A percentile compares a stretch with the other conserved stretches of the same genome.
Conservation (phyloP, 2,329 filamentous ascomycete genomes). For the Grosmannia serpens region DNA sequence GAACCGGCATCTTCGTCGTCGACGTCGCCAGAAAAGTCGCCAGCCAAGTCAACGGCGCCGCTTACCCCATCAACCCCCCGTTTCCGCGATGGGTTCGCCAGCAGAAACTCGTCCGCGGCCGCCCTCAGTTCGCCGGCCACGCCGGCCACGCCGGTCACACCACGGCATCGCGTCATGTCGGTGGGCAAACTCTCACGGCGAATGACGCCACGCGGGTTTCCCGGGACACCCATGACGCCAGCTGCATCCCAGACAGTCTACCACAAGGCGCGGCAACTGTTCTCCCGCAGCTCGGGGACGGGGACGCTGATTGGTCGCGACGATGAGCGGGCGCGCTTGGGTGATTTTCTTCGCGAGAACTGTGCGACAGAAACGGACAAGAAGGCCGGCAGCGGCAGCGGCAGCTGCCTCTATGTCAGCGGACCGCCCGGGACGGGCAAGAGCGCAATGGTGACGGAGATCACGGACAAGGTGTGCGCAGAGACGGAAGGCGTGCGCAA, state of each 20-base stretch:
- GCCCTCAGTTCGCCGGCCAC: slow-evolving; percentile 20
- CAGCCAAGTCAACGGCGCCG: slow-evolving; percentile 28
- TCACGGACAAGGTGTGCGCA: slow-evolving; percentile 49
- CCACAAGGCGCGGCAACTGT: slow-evolving; percentile 75
- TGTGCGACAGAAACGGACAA: background rate
- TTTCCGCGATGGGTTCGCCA: slow-evolving; percentile 56
- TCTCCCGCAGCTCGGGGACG: slow-evolving; percentile 66
- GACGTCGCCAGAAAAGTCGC: slow-evolving; percentile 2
- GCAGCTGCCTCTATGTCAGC: slow-evolving; percentile 86
- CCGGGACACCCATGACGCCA: slow-evolving; percentile 35
- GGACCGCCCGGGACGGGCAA: slow-evolving; percentile 95
- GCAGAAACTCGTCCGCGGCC: background rate
- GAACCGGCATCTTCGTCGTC: background rate
- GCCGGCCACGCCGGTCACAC: slow-evolving; percentile 57
- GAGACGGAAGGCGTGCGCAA: slow-evolving; percentile 46
- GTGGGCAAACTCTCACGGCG: slow-evolving; percentile 65
- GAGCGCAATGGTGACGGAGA: slow-evolving; percentile 80
- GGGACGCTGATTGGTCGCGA: slow-evolving; percentile 71
- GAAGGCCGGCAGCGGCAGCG: slow-evolving; percentile 23
- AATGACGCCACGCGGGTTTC: slow-evolving; percentile 50
- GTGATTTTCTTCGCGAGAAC: slow-evolving; percentile 48
- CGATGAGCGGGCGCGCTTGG: slow-evolving; percentile 51
- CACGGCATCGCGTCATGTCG: slow-evolving; percentile 72
- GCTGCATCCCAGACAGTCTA: slow-evolving; percentile 65
- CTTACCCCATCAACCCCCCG: slow-evolving; percentile 64